phyloP scores from a whole-genome alignment of 345 rosid species.

The Eucalyptus sp. region DNA sequence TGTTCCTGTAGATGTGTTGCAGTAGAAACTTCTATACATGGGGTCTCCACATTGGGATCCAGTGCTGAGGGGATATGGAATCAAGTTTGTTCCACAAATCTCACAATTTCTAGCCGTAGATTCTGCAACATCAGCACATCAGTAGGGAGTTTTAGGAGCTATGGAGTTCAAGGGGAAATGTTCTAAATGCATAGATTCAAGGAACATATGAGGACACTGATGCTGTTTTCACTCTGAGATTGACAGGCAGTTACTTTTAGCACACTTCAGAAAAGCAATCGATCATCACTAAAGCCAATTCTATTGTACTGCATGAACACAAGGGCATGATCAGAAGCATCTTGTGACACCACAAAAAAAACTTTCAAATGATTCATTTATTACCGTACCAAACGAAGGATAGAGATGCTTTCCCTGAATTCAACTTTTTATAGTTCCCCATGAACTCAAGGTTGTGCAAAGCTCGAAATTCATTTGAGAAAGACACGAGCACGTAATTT shows the following conservation, averaged over 20 bases:
- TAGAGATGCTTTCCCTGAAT: neutral
- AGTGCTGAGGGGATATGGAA: constrained; percentile 61
- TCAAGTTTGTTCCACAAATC: constrained; percentile 31
- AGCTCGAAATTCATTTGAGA: neutral
- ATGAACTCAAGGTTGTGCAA: neutral
- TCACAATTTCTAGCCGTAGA: constrained; percentile 26
- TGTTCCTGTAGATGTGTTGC: constrained; percentile 31
- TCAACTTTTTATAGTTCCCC: neutral
- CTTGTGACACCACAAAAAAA: neutral
- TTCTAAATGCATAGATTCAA: neutral
- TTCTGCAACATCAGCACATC: constrained; percentile 15
- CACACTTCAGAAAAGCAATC: neutral
- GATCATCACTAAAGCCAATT: neutral
- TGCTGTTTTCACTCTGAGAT: neutral
- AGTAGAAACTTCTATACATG: constrained; percentile 31
- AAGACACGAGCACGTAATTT: neutral
- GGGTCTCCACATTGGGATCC: constrained; percentile 50
- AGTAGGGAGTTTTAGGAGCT: neutral
- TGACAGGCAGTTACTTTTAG: neutral
- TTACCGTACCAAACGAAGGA: neutral
- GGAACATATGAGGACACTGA: neutral
- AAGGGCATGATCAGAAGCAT: neutral
- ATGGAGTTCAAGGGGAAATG: neutral
- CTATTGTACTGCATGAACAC: neutral
- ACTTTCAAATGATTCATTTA: neutral